Evolutionary conservation across 2,329 filamentous ascomycete species (phyloP).

Genomic region (Microdochium bolleyi): DNA sequence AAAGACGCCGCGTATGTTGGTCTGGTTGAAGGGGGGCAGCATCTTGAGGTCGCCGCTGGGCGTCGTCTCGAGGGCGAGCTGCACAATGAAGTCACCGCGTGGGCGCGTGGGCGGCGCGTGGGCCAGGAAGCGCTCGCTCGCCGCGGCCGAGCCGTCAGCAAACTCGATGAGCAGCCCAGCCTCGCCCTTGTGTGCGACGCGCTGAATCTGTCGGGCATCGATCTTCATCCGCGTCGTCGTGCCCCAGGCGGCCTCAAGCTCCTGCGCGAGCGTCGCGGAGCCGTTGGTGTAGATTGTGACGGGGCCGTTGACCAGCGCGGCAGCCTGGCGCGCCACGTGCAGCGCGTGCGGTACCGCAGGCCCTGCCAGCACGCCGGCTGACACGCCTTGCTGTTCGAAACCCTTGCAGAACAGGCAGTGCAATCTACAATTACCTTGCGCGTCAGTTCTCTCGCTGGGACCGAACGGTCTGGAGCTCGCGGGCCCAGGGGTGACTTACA

Average conservation of each 20-base stretch:
- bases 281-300: constrained; percentile 14
- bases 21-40: constrained; percentile 5
- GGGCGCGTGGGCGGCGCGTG: neutral
- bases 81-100: neutral
- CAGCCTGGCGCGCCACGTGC: constrained; percentile 9
- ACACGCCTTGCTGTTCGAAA: constrained; percentile 11
- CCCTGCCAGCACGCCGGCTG: constrained; percentile 8
- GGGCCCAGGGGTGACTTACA: no score
- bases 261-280: no score
- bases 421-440: constrained; percentile 8
- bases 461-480: no score
- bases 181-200: no score
- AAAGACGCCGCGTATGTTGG: constrained; percentile 11
- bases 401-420: constrained; percentile 12
- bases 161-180: no score
- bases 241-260: no score
- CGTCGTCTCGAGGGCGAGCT: neutral
- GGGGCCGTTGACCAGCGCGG: constrained; percentile 7
- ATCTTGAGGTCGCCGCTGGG: neutral
- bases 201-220: no score
- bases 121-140: no score
- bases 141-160: no score
- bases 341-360: constrained; percentile 4
- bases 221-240: no score
- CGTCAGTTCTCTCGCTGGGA: no score